Conservation (phyloP, 768 basidiomycete species). For the Russula dissimulans region DNA sequence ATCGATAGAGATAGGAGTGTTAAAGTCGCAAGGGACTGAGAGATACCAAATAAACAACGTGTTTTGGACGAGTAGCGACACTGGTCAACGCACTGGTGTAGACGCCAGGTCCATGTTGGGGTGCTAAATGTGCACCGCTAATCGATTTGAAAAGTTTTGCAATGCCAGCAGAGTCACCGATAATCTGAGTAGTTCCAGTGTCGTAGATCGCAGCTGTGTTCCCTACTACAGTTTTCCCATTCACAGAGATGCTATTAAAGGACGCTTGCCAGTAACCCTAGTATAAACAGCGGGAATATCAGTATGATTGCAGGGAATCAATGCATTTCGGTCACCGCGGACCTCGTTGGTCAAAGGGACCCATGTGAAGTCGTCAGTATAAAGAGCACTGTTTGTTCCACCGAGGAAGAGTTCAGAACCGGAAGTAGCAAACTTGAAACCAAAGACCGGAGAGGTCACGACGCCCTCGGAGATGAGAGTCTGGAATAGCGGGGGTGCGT, state of each 20-base stretch:
- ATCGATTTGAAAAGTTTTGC: neutral
- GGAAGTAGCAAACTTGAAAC: constrained; percentile 36
- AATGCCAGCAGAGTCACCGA: constrained; percentile 15
- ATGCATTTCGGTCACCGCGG: neutral
- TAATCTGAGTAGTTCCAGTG: constrained; percentile 26
- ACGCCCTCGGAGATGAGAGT: constrained; percentile 33
- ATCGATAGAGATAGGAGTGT: neutral
- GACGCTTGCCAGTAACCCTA: constrained; percentile 19
- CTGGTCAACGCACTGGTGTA: too few relatives aligned
- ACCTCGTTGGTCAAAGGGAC: neutral
- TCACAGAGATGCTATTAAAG: constrained; percentile 21
- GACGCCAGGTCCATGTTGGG: too few relatives aligned
- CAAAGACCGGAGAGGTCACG: constrained; percentile 33
- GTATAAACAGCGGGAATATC: neutral
- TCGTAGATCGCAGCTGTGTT: constrained; percentile 24
- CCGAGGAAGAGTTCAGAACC: constrained; percentile 32
- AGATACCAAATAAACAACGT: too few relatives aligned
- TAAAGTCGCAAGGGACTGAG: neutral
- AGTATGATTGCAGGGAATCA: neutral
- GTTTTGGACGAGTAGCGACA: too few relatives aligned
- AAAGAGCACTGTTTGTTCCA: constrained; percentile 12
- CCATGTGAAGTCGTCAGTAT: constrained; percentile 10
- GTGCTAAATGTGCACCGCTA: too few relatives aligned
- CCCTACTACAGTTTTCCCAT: constrained; percentile 12
- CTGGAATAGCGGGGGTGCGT: constrained; percentile 27